These are phyloP conservation scores for Candida broadrunensis DNA, from an alignment of 805 yeast species.

Conservation along the genomic window DNA sequence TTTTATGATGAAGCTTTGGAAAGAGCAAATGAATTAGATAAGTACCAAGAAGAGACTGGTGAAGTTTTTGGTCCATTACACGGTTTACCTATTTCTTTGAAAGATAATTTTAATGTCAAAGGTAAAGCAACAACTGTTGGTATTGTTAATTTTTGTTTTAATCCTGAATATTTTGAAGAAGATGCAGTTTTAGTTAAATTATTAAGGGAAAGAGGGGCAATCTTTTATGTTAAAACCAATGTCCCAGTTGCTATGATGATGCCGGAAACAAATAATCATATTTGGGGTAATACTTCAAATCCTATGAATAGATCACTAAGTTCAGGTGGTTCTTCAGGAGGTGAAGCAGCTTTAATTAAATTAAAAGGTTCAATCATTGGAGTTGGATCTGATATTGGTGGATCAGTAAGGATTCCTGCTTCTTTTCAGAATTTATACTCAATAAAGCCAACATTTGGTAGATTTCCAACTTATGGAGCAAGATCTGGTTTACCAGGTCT, in stretches of 20 bases:
- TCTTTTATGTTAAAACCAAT: constrained; percentile 53
- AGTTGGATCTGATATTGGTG: constrained; percentile 56
- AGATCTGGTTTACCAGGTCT: constrained; percentile 28
- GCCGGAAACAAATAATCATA: constrained; percentile 43
- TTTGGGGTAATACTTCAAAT: constrained; percentile 46
- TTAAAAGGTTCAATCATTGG: constrained; percentile 49
- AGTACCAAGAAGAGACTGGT: constrained; percentile 13
- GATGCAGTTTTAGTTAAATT: constrained; percentile 39
- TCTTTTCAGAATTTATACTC: constrained; percentile 40
- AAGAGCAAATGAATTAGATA: constrained; percentile 22
- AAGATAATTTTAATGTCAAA: constrained; percentile 44
- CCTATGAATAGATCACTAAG: constrained; percentile 42
- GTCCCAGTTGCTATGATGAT: constrained; percentile 51
- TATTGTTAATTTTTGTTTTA: constrained; percentile 40
- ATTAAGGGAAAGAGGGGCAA: constrained; percentile 47
- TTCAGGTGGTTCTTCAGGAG: constrained; percentile 56
- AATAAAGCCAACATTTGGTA: constrained; percentile 43
- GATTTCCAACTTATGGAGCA: constrained; percentile 36
- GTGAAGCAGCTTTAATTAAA: constrained; percentile 48
- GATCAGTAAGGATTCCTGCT: constrained; percentile 49
- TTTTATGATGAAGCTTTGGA: constrained; percentile 26
- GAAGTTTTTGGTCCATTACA: constrained; percentile 24
- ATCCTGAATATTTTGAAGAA: constrained; percentile 25
- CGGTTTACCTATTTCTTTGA: constrained; percentile 30
- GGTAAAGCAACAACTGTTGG: constrained; percentile 53